These are phyloP conservation scores for Nakazawaea pomicola DNA, from an alignment of 805 yeast species.

Conservation along the genomic window DNA sequence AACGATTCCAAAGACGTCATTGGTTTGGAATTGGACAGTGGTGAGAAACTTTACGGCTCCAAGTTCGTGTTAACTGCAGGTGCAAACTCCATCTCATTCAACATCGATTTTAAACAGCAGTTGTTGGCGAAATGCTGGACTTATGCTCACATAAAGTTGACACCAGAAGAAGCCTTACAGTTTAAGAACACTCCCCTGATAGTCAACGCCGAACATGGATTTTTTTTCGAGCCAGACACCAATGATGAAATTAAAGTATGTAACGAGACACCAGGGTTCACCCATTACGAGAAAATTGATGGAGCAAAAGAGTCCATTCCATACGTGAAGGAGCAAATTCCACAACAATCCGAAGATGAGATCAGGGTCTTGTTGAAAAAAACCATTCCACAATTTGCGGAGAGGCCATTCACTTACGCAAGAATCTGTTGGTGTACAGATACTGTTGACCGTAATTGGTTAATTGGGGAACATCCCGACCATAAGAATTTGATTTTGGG, in stretches of 20 bases:
- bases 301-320: slow-evolving; percentile 6
- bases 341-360: slow-evolving; percentile 15
- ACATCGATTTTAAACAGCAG: slow-evolving; percentile 27
- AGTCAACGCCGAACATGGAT: slow-evolving; percentile 27
- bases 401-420: slow-evolving; percentile 23
- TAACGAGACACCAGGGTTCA: slow-evolving; percentile 32
- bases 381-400: slow-evolving; percentile 17
- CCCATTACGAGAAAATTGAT: slow-evolving; percentile 15
- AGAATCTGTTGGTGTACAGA: slow-evolving; percentile 38
- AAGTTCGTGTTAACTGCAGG: slow-evolving; percentile 26
- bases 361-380: slow-evolving; percentile 16
- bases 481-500: slow-evolving; percentile 23
- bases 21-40: slow-evolving; percentile 14
- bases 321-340: slow-evolving; percentile 14
- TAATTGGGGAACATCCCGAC: slow-evolving; percentile 23
- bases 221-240: slow-evolving; percentile 31
- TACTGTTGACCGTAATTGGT: slow-evolving; percentile 27
- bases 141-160: slow-evolving; percentile 28
- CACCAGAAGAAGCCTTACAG: slow-evolving; percentile 23
- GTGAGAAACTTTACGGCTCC: slow-evolving; percentile 7
- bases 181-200: slow-evolving; percentile 27
- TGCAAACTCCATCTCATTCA: slow-evolving; percentile 20
- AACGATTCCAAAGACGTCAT: slow-evolving; percentile 15
- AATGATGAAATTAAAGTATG: slow-evolving; percentile 27
- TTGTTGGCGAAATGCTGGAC: slow-evolving; percentile 31